Percentiles rank a stretch among this genome's conserved stretches.
phyloP scores from a whole-genome alignment of 768 basidiomycete genomes.

The Amanita polypyramis region DNA sequence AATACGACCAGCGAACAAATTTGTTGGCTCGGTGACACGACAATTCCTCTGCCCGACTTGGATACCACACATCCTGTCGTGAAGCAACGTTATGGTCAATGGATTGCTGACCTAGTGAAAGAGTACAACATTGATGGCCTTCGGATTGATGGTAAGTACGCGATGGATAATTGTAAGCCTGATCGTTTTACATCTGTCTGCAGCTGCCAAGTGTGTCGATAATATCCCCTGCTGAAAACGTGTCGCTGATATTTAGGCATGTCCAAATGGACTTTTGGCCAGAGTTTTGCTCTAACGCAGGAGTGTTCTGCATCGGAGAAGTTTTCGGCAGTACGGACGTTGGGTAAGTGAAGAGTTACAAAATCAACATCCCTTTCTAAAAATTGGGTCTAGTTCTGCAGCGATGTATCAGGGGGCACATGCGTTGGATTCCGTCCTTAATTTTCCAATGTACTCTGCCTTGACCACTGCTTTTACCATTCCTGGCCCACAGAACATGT shows the following conservation, averaged over 20 bases:
- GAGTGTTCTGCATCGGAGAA: conserved; percentile 83
- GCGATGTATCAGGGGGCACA: conserved; percentile 52
- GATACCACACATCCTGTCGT: conserved; percentile 65
- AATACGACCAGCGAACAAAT: conserved; percentile 62
- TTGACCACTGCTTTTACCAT: conserved; percentile 58
- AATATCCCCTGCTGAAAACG: background rate
- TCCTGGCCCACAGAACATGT: conserved; percentile 56
- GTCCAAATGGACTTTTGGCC: conserved; percentile 73
- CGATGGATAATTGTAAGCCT: background rate
- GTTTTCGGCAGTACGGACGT: conserved; percentile 49
- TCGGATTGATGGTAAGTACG: conserved; percentile 59
- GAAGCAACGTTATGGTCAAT: conserved; percentile 47
- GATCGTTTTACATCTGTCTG: conserved; percentile 1
- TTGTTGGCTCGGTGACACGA: conserved; percentile 78
- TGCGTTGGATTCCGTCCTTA: conserved; percentile 57
- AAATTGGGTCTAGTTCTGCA: conserved; percentile 28
- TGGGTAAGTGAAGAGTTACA: conserved; percentile 24
- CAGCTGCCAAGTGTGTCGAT: conserved; percentile 32
- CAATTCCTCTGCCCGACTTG: conserved; percentile 67
- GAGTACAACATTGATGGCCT: conserved; percentile 79
- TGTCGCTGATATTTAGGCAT: conserved; percentile 33
- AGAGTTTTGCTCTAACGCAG: conserved; percentile 58
- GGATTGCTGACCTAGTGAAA: conserved; percentile 59
- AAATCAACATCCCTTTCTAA: background rate
- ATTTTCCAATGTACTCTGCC: conserved; percentile 61